A percentile compares a stretch with the other conserved stretches of the same genome.
Conservation (phyloP, 495 filamentous ascomycete species). For the Collariella sp. region DNA sequence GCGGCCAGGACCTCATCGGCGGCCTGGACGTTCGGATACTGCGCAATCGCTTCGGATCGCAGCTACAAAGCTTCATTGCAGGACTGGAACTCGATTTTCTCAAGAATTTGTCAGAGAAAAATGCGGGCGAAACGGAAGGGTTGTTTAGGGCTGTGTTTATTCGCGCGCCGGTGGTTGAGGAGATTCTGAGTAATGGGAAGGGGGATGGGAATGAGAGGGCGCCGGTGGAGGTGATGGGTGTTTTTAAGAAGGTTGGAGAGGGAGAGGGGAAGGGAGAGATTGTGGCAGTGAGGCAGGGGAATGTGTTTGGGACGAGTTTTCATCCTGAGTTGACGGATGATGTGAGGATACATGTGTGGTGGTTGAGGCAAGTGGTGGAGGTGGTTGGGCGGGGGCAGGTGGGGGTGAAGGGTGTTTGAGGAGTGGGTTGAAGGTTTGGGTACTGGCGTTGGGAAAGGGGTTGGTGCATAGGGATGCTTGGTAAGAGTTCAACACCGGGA, state of each 20-base stretch:
- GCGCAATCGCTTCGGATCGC: conserved; percentile 92
- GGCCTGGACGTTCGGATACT: conserved; percentile 86
- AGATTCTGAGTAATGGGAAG: conserved; percentile 51
- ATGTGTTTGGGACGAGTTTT: conserved; percentile 94
- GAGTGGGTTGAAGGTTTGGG: neutral
- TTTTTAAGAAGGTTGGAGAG: conserved; percentile 26
- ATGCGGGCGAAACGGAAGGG: neutral
- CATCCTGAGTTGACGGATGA: conserved; percentile 93
- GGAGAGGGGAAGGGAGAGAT: conserved; percentile 62
- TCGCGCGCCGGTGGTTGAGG: conserved; percentile 86
- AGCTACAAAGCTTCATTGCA: conserved; percentile 85
- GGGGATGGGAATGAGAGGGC: conserved; percentile 31
- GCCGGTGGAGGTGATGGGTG: conserved; percentile 51
- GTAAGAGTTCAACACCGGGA: neutral
- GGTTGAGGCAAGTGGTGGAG: conserved; percentile 63
- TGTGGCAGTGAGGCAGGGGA: conserved; percentile 82
- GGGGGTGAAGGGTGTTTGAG: conserved; percentile 5
- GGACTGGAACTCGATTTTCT: conserved; percentile 71
- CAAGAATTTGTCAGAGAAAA: conserved; percentile 10
- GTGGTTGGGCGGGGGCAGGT: conserved; percentile 10
- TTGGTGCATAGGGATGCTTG: neutral
- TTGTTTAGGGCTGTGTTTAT: conserved; percentile 87
- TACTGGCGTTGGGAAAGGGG: neutral
- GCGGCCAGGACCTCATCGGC: conserved; percentile 88
- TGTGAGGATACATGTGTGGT: conserved; percentile 86